Evolutionary conservation across 2,329 filamentous ascomycete genomes (phyloP), one percentile per base, ranked within the genome.

Genomic region (Alternaria arbusti): DNA sequence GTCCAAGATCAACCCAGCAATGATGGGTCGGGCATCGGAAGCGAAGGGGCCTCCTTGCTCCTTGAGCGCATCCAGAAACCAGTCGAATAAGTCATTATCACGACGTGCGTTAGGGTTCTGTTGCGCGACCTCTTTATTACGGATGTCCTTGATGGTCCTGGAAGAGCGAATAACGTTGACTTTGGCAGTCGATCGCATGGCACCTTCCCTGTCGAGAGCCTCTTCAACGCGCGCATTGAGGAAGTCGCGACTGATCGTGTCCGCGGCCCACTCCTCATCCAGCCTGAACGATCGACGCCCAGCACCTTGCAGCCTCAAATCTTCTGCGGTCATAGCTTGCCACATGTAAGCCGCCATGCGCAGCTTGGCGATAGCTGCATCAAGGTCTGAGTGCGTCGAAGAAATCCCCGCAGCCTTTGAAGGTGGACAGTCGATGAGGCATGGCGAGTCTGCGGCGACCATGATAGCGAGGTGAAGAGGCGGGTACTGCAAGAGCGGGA

Each of bases 321-420:
- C 74, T 60, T 78, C 75, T 2, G 75, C 76, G n/a, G 74, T 77
- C 66, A 75, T 67, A 13, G 75, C 75, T 59, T 79, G 75, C 75
- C 75, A 78, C 75, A 78, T 78, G 62, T 76, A 77, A 3, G 76
- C 75, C 7, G 75, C 71, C 69, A 75, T 77, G n/a, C 75, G 70
- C 12, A 78, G 66, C 67, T 79, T 79, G 8, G 70, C 69, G 40
- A 76, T 69, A 5, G 72, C 75, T 28, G 74, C 74, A n/a, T 74
- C 64, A 7, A 79, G 61, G 46, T 70, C 70, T 6, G 68, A 68
- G 40, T 78, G 75, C 4, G 75, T 66, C 3, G 71, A 73, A 22
- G 69, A 69, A 2, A 72, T 20, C 15, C 69, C 75, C 9, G 59
- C 70, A 6, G 65, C 61, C 52, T 79, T 77, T 46, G 63, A 49